Evolutionary conservation across 129 eudicot genomes (phyloP).

Genomic region (Gnaphalium uliginosum): DNA sequence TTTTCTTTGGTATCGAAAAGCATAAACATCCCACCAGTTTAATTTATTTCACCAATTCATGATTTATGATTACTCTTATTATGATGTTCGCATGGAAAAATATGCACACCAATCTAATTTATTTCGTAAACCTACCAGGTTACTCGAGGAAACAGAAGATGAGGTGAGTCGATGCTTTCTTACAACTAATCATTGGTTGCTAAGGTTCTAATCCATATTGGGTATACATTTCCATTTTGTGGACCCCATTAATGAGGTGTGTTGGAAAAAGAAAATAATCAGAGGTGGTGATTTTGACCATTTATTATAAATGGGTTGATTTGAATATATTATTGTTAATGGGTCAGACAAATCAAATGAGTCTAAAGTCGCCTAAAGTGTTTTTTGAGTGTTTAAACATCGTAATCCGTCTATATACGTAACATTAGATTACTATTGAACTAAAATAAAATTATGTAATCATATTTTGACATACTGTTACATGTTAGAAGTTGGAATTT

Average conservation of each 20-base stretch:
- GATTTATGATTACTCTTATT: neutral
- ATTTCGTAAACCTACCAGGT: conserved; percentile 41
- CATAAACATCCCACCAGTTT: neutral
- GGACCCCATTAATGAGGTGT: neutral
- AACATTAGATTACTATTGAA: neutral
- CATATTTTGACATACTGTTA: neutral
- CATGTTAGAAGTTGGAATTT: neutral
- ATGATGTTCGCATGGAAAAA: conserved; percentile 11
- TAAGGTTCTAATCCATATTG: neutral
- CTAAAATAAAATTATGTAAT: neutral
- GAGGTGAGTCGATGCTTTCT: conserved; percentile 53
- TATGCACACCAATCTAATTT: neutral
- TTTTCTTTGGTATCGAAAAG: conserved; percentile 1
- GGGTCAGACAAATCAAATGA: neutral
- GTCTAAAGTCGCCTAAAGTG: neutral
- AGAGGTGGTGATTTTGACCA: neutral
- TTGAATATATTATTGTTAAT: neutral
- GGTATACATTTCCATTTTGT: neutral
- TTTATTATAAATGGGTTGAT: neutral
- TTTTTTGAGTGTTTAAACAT: neutral
- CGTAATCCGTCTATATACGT: neutral
- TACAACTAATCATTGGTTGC: conserved; percentile 10
- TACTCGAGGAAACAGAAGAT: conserved; percentile 98
- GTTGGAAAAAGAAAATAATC: neutral
- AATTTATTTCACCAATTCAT: neutral